Percentiles rank a stretch among this genome's conserved stretches.
Conservation (phyloP, 768 basidiomycete species). For the Boletales sp. region DNA sequence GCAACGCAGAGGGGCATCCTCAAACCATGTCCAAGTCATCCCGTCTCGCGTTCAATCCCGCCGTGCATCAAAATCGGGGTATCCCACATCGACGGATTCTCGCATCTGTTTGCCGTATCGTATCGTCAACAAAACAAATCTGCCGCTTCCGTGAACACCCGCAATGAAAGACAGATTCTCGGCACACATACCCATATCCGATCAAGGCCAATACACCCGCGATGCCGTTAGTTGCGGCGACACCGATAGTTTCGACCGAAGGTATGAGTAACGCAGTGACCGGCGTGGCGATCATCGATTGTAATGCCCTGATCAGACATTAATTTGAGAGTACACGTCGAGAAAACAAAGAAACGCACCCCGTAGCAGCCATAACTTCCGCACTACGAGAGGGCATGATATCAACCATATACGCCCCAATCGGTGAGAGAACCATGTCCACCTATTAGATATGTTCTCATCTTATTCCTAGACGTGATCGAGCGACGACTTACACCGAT, state of each 20-base stretch:
- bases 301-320: no score
- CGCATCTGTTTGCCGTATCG: slow-evolving; percentile 56
- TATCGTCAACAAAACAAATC: slow-evolving; percentile 51
- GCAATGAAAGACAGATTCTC: not conserved
- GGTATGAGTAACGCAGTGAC: slow-evolving; percentile 28
- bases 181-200: slow-evolving; percentile 48
- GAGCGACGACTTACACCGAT: slow-evolving; percentile 46
- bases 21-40: no score
- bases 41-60: not conserved
- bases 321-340: not conserved
- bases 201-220: slow-evolving; percentile 45
- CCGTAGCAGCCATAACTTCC: slow-evolving; percentile 55
- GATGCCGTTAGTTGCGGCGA: slow-evolving; percentile 45
- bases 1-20: no score
- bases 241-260: slow-evolving; percentile 50
- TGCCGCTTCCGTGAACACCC: slow-evolving; percentile 21
- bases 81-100: slow-evolving; percentile 54
- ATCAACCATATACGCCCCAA: slow-evolving; percentile 57
- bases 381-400: slow-evolving; percentile 58
- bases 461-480: not conserved
- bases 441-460: slow-evolving; percentile 36
- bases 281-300: not conserved
- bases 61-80: slow-evolving; percentile 30
- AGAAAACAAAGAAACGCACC: slow-evolving; percentile 34
- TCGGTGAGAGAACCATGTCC: slow-evolving; percentile 53